Base-by-base conservation (phyloP, 306 rosid genomes). In the Canavalia gladiata region DNA sequence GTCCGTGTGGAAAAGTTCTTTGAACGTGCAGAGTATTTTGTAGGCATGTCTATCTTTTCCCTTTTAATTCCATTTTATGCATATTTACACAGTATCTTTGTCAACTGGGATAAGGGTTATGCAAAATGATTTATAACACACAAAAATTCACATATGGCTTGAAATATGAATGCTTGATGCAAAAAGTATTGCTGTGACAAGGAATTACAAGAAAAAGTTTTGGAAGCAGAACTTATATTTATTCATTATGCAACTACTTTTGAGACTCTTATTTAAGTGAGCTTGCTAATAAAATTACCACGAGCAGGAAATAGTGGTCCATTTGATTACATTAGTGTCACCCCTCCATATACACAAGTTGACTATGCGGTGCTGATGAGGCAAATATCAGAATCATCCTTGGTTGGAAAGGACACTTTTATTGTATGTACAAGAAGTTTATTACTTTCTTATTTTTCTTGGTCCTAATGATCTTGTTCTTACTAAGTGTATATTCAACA, bases 271-370 rank as follows among this genome's bases (percentile, higher is more conserved):
- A 46, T 11, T 56, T 29, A 33, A 56, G 77, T 18, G 25, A 18
- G 25, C 25, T 18, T 18, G 25, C 25, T 18, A 18, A 18, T 30
- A 55, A 58, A 63, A 56, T 12, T 81, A 55, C 29, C 39, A 3
- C 8, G 28, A 33, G 82, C 88, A 93, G 97, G 94, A 79, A 86
- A 85, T 64, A 77, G 29, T 42, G 86, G 88, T 25, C 87, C 92
- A 52, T 95, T 95, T 87, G 98, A 93, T 85, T 95, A 93, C 88
- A 87, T 93, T 37, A 95, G 98, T 79, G 98, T 95, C 58, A 95
- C 99, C 51, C 99, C 98, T 74, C 99, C 99, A 10, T 95, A 92
- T 60, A 84, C 87, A 54, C 88, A 88, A 90, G 99, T 95, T 79
- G 97, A 95, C 82, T 93, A 92, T 77, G 87, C 59, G 42, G 88